Percentiles rank a stretch among this genome's conserved stretches.
phyloP scores from a whole-genome alignment of 805 yeast species.

The Lachancea lanzarotensis region DNA sequence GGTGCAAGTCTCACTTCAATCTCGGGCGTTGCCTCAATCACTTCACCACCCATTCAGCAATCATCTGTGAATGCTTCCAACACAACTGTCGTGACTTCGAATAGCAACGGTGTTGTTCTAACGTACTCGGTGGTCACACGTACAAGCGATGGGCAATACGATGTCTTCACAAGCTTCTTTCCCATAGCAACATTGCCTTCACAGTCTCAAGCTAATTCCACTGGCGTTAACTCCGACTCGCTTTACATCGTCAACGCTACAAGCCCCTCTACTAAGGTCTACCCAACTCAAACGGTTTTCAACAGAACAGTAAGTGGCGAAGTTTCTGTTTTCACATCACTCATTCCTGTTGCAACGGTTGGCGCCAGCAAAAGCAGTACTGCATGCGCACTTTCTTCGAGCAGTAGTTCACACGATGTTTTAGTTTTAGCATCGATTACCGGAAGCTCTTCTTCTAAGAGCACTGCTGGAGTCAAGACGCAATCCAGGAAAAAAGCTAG shows the following conservation, averaged over 20 bases:
- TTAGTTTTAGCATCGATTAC: background rate
- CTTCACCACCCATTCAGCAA: background rate
- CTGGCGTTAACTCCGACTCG: background rate
- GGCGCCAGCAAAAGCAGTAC: background rate
- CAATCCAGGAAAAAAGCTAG: background rate
- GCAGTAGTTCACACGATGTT: background rate
- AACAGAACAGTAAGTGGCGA: slow-evolving; percentile 16
- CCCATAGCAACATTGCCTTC: slow-evolving; percentile 13
- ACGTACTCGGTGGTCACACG: slow-evolving; percentile 16
- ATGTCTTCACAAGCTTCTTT: slow-evolving; percentile 14
- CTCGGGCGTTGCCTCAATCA: background rate
- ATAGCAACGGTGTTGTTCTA: background rate
- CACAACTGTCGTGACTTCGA: background rate
- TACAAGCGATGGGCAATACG: slow-evolving; percentile 14
- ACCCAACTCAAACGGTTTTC: slow-evolving; percentile 13
- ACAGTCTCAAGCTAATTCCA: background rate
- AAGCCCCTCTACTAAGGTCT: background rate
- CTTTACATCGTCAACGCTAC: background rate
- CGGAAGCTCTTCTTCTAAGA: background rate
- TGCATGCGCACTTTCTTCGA: background rate
- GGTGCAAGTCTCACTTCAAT: background rate
- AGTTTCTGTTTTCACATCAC: slow-evolving; percentile 15
- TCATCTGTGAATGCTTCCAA: background rate
- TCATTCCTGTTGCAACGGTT: slow-evolving; percentile 14
- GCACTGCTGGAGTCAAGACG: background rate